Percentiles rank a stretch among this genome's conserved stretches.
phyloP scores from a whole-genome alignment of 345 rosid genomes.

The Populus alba region DNA sequence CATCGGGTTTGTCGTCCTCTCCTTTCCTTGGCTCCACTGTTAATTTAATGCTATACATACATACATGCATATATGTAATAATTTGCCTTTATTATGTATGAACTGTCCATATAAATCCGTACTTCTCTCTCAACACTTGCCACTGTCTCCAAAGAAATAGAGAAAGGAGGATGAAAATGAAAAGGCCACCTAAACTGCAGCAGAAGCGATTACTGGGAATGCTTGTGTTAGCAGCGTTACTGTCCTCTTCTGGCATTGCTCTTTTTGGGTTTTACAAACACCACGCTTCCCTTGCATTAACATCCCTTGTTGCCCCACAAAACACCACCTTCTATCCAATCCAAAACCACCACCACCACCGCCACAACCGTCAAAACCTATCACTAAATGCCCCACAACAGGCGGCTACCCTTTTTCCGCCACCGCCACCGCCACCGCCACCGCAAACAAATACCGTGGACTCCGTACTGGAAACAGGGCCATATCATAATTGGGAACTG shows the following conservation, averaged over 20 bases:
- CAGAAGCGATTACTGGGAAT: background rate
- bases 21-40: too few relatives aligned
- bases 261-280: background rate
- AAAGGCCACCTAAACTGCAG: conserved; percentile 1
- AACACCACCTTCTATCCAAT: background rate
- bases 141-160: background rate
- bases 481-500: conserved; percentile 39
- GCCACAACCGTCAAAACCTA: background rate
- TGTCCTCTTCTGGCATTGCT: background rate
- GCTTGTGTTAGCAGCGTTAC: background rate
- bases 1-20: too few relatives aligned
- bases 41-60: too few relatives aligned
- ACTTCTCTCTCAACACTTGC: too few relatives aligned
- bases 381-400: background rate
- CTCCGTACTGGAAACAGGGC: conserved; percentile 15
- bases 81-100: too few relatives aligned
- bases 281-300: background rate
- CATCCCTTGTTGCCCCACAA: background rate
- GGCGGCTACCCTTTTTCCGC: background rate
- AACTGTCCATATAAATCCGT: too few relatives aligned
- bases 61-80: too few relatives aligned
- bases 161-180: conserved; percentile 1
- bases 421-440: background rate
- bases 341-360: background rate
- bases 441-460: background rate